Evolutionary conservation across 164 flowering plant species (phyloP).

Genomic region (Umbilicus rupestris): DNA sequence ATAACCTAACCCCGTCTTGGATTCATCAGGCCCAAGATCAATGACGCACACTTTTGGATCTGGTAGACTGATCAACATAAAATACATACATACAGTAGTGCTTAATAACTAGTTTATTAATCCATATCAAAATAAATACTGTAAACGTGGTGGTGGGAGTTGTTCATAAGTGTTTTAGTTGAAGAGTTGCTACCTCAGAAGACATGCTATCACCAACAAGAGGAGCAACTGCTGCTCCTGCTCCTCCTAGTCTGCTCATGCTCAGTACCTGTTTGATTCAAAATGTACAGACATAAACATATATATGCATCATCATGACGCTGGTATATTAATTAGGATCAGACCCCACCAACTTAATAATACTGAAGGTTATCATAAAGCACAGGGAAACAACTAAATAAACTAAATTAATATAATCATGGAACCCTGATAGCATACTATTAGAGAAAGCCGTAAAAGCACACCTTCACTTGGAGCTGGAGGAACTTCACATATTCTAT

Average conservation of each 20-base stretch:
- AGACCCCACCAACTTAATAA: neutral
- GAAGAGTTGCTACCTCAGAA: slow-evolving; percentile 42
- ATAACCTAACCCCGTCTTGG: neutral
- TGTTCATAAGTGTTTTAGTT: slow-evolving; percentile 13
- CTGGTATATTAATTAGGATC: neutral
- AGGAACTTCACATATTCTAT: slow-evolving; percentile 98
- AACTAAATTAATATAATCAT: no score
- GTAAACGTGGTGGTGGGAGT: neutral
- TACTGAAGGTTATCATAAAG: neutral
- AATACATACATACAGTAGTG: neutral
- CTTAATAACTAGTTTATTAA: neutral
- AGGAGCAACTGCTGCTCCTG: slow-evolving; percentile 82
- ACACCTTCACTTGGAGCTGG: slow-evolving; percentile 98
- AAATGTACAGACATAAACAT: no score
- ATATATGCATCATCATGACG: neutral
- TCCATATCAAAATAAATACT: neutral
- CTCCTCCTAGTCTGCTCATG: slow-evolving; percentile 98
- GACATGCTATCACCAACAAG: slow-evolving; percentile 57
- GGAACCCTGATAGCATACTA: no score
- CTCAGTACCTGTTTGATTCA: slow-evolving; percentile 64
- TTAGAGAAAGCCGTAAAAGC: neutral
- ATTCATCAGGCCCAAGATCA: no score
- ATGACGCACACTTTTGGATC: no score
- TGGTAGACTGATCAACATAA: no score
- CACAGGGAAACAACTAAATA: neutral